These are phyloP conservation scores for Stenogyne calaminthoides DNA, from an alignment of 305 asterid genomes.

Conservation along the genomic window DNA sequence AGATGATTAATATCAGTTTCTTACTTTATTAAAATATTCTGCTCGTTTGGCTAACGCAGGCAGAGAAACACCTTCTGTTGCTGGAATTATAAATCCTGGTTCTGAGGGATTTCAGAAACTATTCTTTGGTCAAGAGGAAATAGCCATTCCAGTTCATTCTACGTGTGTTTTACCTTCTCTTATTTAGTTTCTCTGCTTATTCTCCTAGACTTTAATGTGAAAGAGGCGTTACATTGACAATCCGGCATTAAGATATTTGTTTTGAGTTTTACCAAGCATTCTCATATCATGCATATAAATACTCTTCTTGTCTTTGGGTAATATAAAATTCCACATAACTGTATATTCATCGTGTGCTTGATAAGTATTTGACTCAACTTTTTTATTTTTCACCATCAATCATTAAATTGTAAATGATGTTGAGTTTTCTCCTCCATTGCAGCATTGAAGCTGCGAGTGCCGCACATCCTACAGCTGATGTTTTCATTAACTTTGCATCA, in stretches of 20 bases:
- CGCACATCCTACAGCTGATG: slow-evolving; percentile 98
- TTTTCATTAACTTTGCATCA: slow-evolving; percentile 97
- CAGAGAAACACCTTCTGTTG: slow-evolving; percentile 96
- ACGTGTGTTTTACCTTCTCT: slow-evolving; percentile 40
- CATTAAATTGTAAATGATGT: slow-evolving; percentile 21
- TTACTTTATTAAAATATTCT: neutral
- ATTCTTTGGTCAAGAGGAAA: slow-evolving; percentile 95
- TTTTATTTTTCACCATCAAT: neutral
- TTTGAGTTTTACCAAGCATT: neutral
- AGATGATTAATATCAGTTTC: slow-evolving; percentile 8
- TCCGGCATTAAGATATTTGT: slow-evolving; percentile 4
- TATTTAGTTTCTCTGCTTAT: slow-evolving; percentile 13
- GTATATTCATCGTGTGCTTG: neutral
- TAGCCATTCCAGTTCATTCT: slow-evolving; percentile 83
- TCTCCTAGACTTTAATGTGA: slow-evolving; percentile 18
- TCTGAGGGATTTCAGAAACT: slow-evolving; percentile 99
- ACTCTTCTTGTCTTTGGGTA: slow-evolving; percentile 4
- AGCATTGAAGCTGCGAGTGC: slow-evolving; percentile 95
- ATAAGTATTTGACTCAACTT: neutral
- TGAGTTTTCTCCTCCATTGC: slow-evolving; percentile 34
- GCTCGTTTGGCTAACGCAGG: slow-evolving; percentile 47
- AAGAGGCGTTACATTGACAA: neutral
- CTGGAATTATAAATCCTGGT: slow-evolving; percentile 98
- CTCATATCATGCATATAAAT: neutral
- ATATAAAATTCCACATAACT: neutral